Conservation (phyloP, 164 flowering plant species). For the Annona squamosa region DNA sequence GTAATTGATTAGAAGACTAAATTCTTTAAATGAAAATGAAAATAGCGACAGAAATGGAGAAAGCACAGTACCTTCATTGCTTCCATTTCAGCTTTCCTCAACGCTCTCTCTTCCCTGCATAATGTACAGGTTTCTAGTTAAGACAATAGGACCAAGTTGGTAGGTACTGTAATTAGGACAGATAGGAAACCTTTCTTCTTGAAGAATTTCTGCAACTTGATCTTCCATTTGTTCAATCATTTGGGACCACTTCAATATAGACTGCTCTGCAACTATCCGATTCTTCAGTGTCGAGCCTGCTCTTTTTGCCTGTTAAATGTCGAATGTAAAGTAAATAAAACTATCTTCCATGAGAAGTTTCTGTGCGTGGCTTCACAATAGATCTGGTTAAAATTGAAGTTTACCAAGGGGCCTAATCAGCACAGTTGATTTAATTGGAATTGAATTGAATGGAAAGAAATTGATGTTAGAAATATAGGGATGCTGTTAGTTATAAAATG, state of each 20-base stretch:
- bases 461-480: too few species aligned
- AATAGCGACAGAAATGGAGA: neutral
- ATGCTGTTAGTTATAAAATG: too few species aligned
- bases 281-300: slow-evolving; percentile 83
- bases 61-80: slow-evolving; percentile 54
- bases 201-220: slow-evolving; percentile 63
- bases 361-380: neutral
- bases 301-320: slow-evolving; percentile 51
- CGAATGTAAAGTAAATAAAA: slow-evolving; percentile 3
- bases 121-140: neutral
- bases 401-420: too few species aligned
- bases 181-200: slow-evolving; percentile 68
- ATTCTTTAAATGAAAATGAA: neutral
- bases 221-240: slow-evolving; percentile 87
- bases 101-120: slow-evolving; percentile 73
- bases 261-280: slow-evolving; percentile 77
- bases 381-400: neutral
- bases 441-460: too few species aligned
- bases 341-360: neutral
- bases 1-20: neutral
- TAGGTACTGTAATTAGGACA: neutral
- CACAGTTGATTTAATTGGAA: too few species aligned
- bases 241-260: slow-evolving; percentile 74
- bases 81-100: slow-evolving; percentile 98
- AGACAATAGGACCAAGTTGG: neutral